Conservation (phyloP, 2,329 filamentous ascomycete genomes). For the Cryphonectria japonica region DNA sequence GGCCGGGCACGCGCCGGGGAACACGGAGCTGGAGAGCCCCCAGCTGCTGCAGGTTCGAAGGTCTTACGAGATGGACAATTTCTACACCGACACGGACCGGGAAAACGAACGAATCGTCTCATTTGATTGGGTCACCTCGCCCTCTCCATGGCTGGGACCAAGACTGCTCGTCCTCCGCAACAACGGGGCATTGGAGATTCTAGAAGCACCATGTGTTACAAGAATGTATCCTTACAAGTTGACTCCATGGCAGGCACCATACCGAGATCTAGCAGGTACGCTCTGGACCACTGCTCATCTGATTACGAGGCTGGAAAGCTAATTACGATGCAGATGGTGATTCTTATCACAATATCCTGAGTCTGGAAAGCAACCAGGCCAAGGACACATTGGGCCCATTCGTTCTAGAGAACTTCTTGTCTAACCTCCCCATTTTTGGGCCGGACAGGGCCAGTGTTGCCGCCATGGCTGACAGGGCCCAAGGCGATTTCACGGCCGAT, state of each 20-base stretch:
- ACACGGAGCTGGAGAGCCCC: conserved; percentile 50
- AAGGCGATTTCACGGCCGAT: conserved; percentile 42
- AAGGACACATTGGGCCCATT: conserved; percentile 58
- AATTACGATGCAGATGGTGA: conserved; percentile 47
- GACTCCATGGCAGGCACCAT: conserved; percentile 63
- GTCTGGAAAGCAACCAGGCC: conserved; percentile 59
- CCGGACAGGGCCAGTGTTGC: conserved; percentile 49
- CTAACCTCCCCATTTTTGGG: conserved; percentile 61
- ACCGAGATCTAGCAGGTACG: conserved; percentile 59
- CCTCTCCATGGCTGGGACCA: conserved; percentile 58
- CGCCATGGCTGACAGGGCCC: conserved; percentile 46
- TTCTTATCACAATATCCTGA: conserved; percentile 60
- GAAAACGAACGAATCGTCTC: conserved; percentile 67
- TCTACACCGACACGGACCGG: conserved; percentile 54
- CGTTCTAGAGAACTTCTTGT: conserved; percentile 56
- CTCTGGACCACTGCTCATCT: conserved; percentile 12
- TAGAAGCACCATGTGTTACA: conserved; percentile 63
- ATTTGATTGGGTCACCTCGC: conserved; percentile 68
- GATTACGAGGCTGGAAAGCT: conserved; percentile 29
- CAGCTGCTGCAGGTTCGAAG: conserved; percentile 63
- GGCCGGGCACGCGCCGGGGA: conserved; percentile 53
- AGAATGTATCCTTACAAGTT: conserved; percentile 63
- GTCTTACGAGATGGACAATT: conserved; percentile 65
- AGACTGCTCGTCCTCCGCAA: conserved; percentile 63
- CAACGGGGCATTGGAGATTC: conserved; percentile 63